phyloP scores from a whole-genome alignment of 257 asterid genomes.

The Voacanga thouarsii region DNA sequence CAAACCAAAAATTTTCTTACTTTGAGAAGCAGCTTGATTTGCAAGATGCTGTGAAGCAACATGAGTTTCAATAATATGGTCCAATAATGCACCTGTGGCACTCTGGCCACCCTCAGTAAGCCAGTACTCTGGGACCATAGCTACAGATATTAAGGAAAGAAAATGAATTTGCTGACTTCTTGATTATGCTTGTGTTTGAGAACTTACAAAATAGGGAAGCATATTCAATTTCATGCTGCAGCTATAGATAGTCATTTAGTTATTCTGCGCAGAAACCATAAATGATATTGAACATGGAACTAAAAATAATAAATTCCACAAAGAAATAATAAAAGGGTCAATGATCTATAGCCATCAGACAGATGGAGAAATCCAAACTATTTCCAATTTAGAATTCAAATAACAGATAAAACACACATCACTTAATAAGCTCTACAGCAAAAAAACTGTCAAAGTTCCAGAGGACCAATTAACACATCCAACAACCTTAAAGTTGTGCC shows the following conservation, averaged over 20 bases:
- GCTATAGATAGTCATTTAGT: background rate
- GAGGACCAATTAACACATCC: background rate
- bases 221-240: conserved; percentile 1
- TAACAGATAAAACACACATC: background rate
- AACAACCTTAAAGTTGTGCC: background rate
- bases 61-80: conserved; percentile 72
- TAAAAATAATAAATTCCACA: background rate
- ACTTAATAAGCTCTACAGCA: background rate
- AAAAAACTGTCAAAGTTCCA: background rate
- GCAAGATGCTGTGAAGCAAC: conserved; percentile 79
- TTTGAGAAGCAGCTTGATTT: conserved; percentile 82
- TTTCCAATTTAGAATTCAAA: background rate
- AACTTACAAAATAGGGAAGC: background rate
- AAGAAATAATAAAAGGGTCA: background rate
- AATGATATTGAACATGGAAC: background rate
- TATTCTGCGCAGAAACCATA: background rate
- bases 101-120: conserved; percentile 99
- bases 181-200: background rate
- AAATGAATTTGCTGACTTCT: conserved; percentile 5
- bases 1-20: conserved; percentile 37
- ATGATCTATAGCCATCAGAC: background rate
- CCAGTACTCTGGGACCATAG: conserved; percentile 98
- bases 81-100: conserved; percentile 90
- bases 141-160: conserved; percentile 39
- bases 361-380: background rate